Conservation (phyloP, 1,284 basidiomycete genomes). For the Bjerkandera adusta region DNA sequence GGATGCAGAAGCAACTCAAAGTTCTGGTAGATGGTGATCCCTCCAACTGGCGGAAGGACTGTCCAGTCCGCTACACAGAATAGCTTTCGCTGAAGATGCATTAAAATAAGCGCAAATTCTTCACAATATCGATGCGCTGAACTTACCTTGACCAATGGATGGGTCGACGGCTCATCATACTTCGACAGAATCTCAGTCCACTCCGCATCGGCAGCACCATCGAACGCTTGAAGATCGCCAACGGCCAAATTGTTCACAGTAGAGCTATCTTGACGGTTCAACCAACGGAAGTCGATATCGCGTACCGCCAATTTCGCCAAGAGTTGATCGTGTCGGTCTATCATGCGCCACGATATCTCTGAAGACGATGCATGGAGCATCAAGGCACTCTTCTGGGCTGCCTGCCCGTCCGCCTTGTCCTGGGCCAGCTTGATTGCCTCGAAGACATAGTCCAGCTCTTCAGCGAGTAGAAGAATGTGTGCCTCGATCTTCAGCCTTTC, state of each 20-base stretch:
- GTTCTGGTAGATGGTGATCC: constrained; percentile 87
- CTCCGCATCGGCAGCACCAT: constrained; percentile 80
- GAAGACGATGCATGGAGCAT: constrained; percentile 81
- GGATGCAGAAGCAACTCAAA: constrained; percentile 87
- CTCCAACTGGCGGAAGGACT: constrained; percentile 87
- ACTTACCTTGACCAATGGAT: constrained; percentile 65
- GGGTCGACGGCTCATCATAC: constrained; percentile 62
- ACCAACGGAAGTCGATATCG: constrained; percentile 80
- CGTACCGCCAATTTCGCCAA: constrained; percentile 87
- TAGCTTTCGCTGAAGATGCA: constrained; percentile 46
- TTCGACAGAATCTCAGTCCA: constrained; percentile 91
- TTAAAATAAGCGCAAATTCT: constrained; percentile 11
- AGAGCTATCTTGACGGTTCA: constrained; percentile 88
- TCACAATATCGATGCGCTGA: constrained; percentile 2
- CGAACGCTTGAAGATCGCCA: constrained; percentile 82
- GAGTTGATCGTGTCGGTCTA: constrained; percentile 72
- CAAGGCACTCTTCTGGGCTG: constrained; percentile 80
- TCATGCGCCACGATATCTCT: constrained; percentile 94
- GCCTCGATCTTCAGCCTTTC: constrained; percentile 74
- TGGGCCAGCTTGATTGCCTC: constrained; percentile 87
- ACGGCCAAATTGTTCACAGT: constrained; percentile 79
- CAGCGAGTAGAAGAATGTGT: constrained; percentile 73
- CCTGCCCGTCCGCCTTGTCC: constrained; percentile 66
- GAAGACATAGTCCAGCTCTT: constrained; percentile 86
- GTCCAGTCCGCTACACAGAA: constrained; percentile 79